Base-by-base conservation (phyloP, 345 rosid genomes). In the Euphorbia peplus region DNA sequence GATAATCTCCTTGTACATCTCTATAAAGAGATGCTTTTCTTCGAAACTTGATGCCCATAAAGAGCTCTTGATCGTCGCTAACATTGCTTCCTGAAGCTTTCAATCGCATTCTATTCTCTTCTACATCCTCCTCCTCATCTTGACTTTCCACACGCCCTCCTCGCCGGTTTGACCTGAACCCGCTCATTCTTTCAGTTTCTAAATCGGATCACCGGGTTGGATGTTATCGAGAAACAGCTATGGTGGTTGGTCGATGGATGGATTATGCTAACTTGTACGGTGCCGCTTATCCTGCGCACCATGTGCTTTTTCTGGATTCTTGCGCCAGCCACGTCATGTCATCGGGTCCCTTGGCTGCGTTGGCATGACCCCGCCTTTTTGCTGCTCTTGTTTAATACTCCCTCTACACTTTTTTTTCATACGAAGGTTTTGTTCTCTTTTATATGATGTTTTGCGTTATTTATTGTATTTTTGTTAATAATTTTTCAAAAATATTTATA, bases 21-120 rank as follows among this genome's bases (percentile, higher is more conserved):
- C 95, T 80, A 59, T 80, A 88, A 52, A 85, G 87, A 69, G 96
- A 95, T 1, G 96, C 96, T 76, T 84, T 88, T 70, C 99, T 68
- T 64, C 96, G 81, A 44, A 88, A 89, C 80, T 91, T 88, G 70
- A 75, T 74, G 63, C 99, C 96, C 80, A 84, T 87, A 80, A 95
- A 91, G 18, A 95, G 97, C 81, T 85, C 96, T 61, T 83, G 96
- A 74, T 82, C 87, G 14, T 89, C 91, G 64, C 87, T 82, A 24
- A 76, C 82, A 46, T 83, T 86, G 81, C 73, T 81, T 19, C 60
- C 73, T 54, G 86, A 79, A 13, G 67, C 67, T 60, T 64, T 79
- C 65, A 73, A 47, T 68, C 83, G 74, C 77, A 75, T 39, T 26
- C 65, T 44, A 37, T 54, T 67, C 28, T 73, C 79, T 16, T 74